These are phyloP conservation scores for Lepraria neglecta DNA, from an alignment of 495 filamentous ascomycete species.

Conservation along the genomic window DNA sequence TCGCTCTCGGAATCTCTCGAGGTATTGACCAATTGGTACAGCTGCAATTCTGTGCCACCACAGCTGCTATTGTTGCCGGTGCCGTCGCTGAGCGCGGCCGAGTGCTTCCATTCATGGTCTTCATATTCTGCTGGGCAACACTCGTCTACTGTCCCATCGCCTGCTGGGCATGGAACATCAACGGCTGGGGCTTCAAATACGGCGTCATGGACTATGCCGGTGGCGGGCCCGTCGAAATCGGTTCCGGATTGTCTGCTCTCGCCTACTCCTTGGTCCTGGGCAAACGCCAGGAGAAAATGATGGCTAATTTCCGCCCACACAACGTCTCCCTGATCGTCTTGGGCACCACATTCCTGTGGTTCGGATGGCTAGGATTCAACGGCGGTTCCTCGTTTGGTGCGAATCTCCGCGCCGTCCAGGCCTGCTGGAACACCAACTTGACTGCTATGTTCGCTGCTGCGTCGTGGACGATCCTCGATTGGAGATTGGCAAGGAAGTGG, in stretches of 20 bases:
- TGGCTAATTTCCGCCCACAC: slow-evolving; percentile 91
- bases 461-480: slow-evolving; percentile 91
- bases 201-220: slow-evolving; percentile 96
- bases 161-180: slow-evolving; percentile 92
- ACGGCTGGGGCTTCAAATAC: slow-evolving; percentile 88
- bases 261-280: slow-evolving; percentile 95
- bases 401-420: slow-evolving; percentile 90
- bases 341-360: slow-evolving; percentile 93
- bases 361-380: slow-evolving; percentile 98
- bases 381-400: slow-evolving; percentile 95
- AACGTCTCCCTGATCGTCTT: slow-evolving; percentile 97
- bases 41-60: slow-evolving; percentile 95
- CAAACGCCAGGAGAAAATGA: slow-evolving; percentile 97
- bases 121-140: slow-evolving; percentile 92
- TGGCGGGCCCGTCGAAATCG: slow-evolving; percentile 96
- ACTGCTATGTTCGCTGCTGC: slow-evolving; percentile 83
- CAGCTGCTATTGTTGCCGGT: slow-evolving; percentile 87
- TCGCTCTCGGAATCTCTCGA: not conserved
- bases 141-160: slow-evolving; percentile 94
- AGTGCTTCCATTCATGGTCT: slow-evolving; percentile 90
- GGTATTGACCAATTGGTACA: slow-evolving; percentile 31
- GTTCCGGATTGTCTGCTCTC: slow-evolving; percentile 82
- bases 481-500: slow-evolving; percentile 92
- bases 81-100: slow-evolving; percentile 91
- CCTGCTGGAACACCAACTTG: slow-evolving; percentile 94